Conservation (phyloP, 2,329 filamentous ascomycete species). For the Dendrostoma leiphaemia region DNA sequence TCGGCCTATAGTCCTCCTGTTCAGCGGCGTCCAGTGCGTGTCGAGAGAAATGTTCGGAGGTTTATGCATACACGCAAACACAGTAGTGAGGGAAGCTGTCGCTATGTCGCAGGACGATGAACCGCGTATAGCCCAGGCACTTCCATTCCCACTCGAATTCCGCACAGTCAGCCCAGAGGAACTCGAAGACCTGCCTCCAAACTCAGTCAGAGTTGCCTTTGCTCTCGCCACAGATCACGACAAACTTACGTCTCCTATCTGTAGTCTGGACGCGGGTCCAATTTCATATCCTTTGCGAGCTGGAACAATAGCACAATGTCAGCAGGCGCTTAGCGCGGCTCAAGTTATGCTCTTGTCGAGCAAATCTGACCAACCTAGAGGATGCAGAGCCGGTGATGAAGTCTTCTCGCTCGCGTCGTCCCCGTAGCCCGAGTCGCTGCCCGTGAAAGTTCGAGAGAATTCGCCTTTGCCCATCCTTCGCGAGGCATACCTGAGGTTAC, state of each 20-base stretch:
- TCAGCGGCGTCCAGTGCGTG: too few species aligned
- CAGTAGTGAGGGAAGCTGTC: slow-evolving; percentile 34
- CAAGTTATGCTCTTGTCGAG: not conserved
- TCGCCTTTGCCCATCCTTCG: slow-evolving; percentile 35
- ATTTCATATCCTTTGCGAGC: slow-evolving; percentile 35
- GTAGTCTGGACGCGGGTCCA: slow-evolving; percentile 31
- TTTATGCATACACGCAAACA: slow-evolving; percentile 33
- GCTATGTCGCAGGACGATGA: slow-evolving; percentile 36
- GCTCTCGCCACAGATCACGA: too few species aligned
- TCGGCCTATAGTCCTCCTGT: slow-evolving; percentile 25
- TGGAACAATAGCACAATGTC: slow-evolving; percentile 19
- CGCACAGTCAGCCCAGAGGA: slow-evolving; percentile 35
- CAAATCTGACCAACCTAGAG: slow-evolving; percentile 29
- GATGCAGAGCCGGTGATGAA: slow-evolving; percentile 29
- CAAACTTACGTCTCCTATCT: slow-evolving; percentile 36
- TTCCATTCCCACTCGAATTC: slow-evolving; percentile 38
- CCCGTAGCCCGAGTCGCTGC: slow-evolving; percentile 35
- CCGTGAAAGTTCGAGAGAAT: slow-evolving; percentile 28
- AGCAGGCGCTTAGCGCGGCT: slow-evolving; percentile 2
- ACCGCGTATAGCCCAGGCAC: slow-evolving; percentile 35
- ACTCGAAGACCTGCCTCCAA: slow-evolving; percentile 32
- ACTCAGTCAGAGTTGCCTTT: too few species aligned
- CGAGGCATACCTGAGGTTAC: slow-evolving; percentile 21
- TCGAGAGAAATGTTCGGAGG: too few species aligned
- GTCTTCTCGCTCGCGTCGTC: slow-evolving; percentile 31